phyloP scores from a whole-genome alignment of 2,329 filamentous ascomycete species.

The Aspergillus awamori region DNA sequence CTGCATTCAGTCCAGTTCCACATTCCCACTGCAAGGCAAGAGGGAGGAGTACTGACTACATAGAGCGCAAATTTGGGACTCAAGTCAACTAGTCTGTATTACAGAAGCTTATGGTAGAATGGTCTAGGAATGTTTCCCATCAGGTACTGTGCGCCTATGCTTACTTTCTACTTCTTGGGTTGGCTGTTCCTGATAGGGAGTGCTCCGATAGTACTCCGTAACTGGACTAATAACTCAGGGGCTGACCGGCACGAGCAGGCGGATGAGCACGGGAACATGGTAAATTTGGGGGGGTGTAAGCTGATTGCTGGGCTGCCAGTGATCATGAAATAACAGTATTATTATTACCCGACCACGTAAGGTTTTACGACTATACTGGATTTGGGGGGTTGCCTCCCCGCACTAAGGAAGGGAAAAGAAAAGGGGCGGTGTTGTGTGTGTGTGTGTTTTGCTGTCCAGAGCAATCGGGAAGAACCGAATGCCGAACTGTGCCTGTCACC shows the following conservation, averaged over 20 bases:
- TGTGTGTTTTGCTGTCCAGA: background rate
- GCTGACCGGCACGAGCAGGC: background rate
- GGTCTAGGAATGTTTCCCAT: background rate
- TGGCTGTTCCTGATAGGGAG: background rate
- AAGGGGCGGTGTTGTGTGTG: background rate
- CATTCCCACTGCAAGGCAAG: background rate
- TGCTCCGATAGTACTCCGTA: background rate
- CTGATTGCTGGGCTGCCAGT: background rate
- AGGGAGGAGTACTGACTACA: background rate
- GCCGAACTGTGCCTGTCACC: background rate
- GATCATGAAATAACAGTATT: background rate
- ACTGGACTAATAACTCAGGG: background rate
- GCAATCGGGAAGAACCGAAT: background rate
- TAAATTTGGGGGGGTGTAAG: background rate
- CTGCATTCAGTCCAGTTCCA: background rate
- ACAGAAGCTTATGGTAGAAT: background rate
- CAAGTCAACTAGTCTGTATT: background rate
- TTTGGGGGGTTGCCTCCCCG: background rate
- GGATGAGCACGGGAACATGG: background rate
- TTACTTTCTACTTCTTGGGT: background rate
- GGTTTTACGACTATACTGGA: background rate
- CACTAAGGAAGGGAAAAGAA: constrained; percentile 2
- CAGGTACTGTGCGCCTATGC: background rate
- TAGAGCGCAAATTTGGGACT: background rate
- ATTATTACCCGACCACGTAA: constrained; percentile 4